Conservation (phyloP, 345 rosid species). For the Aegle marmelos region DNA sequence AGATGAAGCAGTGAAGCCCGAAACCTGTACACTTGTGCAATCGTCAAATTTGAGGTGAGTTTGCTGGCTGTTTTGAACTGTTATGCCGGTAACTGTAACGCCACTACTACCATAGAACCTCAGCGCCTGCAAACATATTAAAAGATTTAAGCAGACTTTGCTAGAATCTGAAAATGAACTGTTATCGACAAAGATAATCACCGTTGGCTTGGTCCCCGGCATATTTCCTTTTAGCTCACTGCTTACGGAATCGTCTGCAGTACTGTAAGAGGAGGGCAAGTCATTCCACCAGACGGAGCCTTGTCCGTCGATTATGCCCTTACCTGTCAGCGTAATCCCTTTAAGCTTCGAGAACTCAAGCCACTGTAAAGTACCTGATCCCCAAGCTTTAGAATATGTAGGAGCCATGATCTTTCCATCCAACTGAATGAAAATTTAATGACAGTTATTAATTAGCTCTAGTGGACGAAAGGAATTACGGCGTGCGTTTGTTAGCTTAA, state of each 20-base stretch:
- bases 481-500: background rate
- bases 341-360: slow-evolving; percentile 62
- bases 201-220: slow-evolving; percentile 80
- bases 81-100: slow-evolving; percentile 70
- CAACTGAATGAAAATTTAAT: slow-evolving; percentile 37
- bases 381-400: slow-evolving; percentile 60
- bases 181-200: slow-evolving; percentile 23
- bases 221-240: slow-evolving; percentile 34
- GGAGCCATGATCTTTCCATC: slow-evolving; percentile 86
- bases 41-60: slow-evolving; percentile 80
- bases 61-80: slow-evolving; percentile 88
- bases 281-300: slow-evolving; percentile 85
- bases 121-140: slow-evolving; percentile 50
- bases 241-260: slow-evolving; percentile 33
- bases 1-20: slow-evolving; percentile 51
- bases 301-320: slow-evolving; percentile 79
- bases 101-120: slow-evolving; percentile 77
- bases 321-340: slow-evolving; percentile 60
- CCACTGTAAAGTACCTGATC: slow-evolving; percentile 68
- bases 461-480: background rate
- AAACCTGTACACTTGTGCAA: slow-evolving; percentile 63
- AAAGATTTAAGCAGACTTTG: background rate
- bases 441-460: background rate
- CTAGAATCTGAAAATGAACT: background rate
- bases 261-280: slow-evolving; percentile 28